Conservation (phyloP, 2,329 filamentous ascomycete species). For the Xylaria arbuscula region DNA sequence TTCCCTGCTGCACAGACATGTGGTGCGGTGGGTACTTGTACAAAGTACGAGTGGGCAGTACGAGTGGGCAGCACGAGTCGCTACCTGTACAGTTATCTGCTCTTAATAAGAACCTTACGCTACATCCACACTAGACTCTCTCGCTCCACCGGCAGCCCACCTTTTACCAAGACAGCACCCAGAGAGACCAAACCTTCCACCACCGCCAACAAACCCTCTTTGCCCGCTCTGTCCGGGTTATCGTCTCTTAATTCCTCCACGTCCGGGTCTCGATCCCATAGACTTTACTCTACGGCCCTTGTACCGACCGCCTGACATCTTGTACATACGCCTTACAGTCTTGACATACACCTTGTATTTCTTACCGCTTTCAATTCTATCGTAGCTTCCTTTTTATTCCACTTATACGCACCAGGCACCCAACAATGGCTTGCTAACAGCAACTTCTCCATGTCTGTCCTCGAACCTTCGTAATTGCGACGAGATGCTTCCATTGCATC, state of each 20-base stretch:
- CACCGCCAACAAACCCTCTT: constrained; percentile 31
- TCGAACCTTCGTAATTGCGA: constrained; percentile 38
- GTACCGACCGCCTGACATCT: background rate
- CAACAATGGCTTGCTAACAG: constrained; percentile 33
- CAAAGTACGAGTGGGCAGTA: background rate
- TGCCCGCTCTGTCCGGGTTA: constrained; percentile 33
- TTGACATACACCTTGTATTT: constrained; percentile 16
- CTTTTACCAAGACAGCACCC: constrained; percentile 26
- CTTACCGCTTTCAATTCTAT: constrained; percentile 4
- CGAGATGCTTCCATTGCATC: constrained; percentile 47
- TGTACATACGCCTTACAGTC: constrained; percentile 9
- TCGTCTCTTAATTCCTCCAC: constrained; percentile 28
- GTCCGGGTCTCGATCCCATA: constrained; percentile 15
- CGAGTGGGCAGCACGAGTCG: too few relatives aligned
- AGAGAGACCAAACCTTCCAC: constrained; percentile 35
- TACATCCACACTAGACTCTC: constrained; percentile 22
- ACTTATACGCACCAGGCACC: background rate
- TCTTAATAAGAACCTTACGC: constrained; percentile 16
- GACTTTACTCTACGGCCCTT: constrained; percentile 13
- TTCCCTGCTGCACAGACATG: constrained; percentile 29
- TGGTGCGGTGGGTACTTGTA: constrained; percentile 28
- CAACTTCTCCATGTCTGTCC: constrained; percentile 11
- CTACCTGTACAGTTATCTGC: constrained; percentile 19
- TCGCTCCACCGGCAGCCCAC: constrained; percentile 26
- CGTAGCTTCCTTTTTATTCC: constrained; percentile 5